Conservation (phyloP, 345 rosid genomes). For the Melaleuca alternifolia region DNA sequence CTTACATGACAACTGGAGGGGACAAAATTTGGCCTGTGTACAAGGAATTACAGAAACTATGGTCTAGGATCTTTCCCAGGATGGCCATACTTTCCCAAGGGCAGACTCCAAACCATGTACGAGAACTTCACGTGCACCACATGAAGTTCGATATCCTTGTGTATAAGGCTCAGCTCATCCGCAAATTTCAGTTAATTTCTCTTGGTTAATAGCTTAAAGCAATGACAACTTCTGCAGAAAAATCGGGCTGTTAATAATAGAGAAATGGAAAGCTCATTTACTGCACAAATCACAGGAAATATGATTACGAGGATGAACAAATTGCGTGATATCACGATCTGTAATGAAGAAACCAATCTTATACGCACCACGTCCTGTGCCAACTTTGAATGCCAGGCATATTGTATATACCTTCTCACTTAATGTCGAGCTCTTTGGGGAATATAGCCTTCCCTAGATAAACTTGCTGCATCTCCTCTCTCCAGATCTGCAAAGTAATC, state of each 20-base stretch:
- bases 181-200: background rate
- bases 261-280: background rate
- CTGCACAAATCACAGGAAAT: background rate
- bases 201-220: background rate
- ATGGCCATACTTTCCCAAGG: background rate
- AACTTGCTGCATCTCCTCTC: constrained; percentile 84
- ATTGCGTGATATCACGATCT: background rate
- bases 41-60: background rate
- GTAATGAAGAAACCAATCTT: background rate
- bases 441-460: constrained; percentile 51
- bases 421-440: constrained; percentile 44
- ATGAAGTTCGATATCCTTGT: background rate
- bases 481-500: constrained; percentile 66
- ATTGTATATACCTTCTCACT: constrained; percentile 10
- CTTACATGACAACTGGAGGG: background rate
- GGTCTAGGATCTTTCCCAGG: background rate
- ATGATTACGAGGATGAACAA: background rate
- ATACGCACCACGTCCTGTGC: background rate
- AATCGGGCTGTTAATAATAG: background rate
- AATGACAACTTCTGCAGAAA: background rate
- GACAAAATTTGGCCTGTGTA: background rate
- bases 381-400: background rate
- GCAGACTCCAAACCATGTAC: background rate
- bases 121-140: background rate
- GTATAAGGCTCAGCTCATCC: background rate